phyloP scores from a whole-genome alignment of 2,329 filamentous ascomycete genomes.

The Talaromyces pinophilus region DNA sequence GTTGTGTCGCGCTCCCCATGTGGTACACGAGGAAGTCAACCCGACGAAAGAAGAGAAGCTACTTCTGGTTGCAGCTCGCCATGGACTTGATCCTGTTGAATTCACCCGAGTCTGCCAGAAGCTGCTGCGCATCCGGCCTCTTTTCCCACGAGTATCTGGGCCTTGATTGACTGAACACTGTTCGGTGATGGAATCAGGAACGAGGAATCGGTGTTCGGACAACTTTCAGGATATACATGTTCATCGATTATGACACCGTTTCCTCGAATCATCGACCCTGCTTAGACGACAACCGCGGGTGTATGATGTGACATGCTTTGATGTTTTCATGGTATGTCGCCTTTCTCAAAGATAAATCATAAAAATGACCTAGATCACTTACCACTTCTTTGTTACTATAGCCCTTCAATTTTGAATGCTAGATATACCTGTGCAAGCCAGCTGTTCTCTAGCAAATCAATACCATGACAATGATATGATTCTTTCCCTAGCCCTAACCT shows the following conservation, averaged over 20 bases:
- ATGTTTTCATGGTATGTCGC: neutral
- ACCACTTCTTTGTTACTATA: neutral
- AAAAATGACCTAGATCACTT: neutral
- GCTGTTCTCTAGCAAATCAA: neutral
- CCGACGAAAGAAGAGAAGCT: conserved; percentile 42
- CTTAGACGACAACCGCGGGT: neutral
- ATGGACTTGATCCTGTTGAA: conserved; percentile 37
- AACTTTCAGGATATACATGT: neutral
- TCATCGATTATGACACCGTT: neutral
- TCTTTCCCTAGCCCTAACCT: neutral
- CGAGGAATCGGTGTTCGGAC: neutral
- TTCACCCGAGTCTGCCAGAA: conserved; percentile 36
- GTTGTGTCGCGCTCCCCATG: conserved; percentile 32
- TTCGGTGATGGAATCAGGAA: neutral
- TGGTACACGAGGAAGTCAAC: conserved; percentile 50
- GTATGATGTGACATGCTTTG: neutral
- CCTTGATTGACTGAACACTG: neutral
- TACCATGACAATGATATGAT: neutral
- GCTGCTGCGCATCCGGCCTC: conserved; percentile 40
- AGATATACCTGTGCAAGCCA: neutral
- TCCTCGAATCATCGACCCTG: neutral
- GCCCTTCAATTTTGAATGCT: neutral
- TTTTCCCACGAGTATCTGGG: conserved; percentile 32
- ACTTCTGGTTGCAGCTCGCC: conserved; percentile 41
- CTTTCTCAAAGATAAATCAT: neutral